A percentile compares a stretch with the other conserved stretches of the same genome.
Conservation (phyloP, 805 yeast species). For the Yarrowia divulgata region DNA sequence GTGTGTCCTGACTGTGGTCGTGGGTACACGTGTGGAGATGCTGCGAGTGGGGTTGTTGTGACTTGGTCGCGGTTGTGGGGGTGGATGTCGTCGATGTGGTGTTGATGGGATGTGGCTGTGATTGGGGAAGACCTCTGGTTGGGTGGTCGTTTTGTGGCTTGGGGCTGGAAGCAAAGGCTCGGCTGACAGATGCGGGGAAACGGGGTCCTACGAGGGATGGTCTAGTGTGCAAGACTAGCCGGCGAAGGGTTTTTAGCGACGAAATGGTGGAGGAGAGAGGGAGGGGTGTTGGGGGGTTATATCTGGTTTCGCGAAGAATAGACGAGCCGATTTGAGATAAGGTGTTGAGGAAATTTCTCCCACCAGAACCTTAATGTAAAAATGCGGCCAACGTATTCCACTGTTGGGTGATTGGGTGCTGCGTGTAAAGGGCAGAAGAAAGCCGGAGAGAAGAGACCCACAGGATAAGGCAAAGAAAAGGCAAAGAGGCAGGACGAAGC, state of each 20-base stretch:
- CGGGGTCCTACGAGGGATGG: conserved; percentile 35
- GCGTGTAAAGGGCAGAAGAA: neutral
- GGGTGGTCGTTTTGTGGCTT: conserved; percentile 29
- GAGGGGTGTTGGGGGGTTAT: conserved; percentile 24
- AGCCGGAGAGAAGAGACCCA: too few relatives aligned
- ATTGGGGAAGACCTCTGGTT: conserved; percentile 5
- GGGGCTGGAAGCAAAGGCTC: conserved; percentile 22
- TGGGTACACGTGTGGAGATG: conserved; percentile 15
- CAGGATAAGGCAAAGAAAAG: too few relatives aligned
- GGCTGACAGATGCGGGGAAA: conserved; percentile 21
- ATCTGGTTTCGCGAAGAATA: conserved; percentile 27
- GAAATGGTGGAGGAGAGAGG: conserved; percentile 29
- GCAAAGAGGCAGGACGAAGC: neutral
- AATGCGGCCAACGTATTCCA: conserved; percentile 24
- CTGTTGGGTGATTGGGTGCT: conserved; percentile 36
- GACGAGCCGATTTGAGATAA: conserved; percentile 38
- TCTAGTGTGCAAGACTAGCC: conserved; percentile 38
- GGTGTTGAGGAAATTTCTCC: conserved; percentile 39
- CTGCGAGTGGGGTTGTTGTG: conserved; percentile 10
- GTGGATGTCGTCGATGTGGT: neutral
- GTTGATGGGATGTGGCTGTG: neutral
- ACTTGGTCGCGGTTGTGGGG: neutral
- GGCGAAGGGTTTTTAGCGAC: conserved; percentile 30
- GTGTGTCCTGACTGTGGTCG: conserved; percentile 7
- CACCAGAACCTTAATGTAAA: conserved; percentile 35